Evolutionary conservation across 257 asterid genomes (phyloP).

Genomic region (Scutellaria galericulata): DNA sequence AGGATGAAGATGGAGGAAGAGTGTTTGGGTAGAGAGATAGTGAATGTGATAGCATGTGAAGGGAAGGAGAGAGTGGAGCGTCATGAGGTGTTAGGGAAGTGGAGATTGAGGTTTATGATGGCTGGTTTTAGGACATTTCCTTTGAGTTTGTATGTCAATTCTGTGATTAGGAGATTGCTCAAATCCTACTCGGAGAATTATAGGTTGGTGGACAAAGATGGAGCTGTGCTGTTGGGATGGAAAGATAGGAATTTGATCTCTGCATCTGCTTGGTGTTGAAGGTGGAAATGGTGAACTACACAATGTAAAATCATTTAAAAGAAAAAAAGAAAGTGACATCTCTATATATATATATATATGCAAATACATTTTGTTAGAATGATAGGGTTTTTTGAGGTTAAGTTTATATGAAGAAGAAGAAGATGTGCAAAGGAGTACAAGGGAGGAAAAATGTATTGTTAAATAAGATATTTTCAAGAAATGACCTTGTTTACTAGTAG

Average conservation of each 20-base stretch:
- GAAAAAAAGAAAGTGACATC: too few species aligned
- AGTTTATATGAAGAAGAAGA: too few species aligned
- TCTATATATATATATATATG: too few species aligned
- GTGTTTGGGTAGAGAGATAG: conserved; percentile 86
- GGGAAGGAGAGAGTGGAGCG: conserved; percentile 90
- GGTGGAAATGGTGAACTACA: too few species aligned
- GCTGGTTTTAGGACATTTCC: conserved; percentile 73
- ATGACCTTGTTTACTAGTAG: too few species aligned
- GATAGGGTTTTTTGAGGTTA: too few species aligned
- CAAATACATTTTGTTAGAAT: too few species aligned
- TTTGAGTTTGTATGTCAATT: conserved; percentile 66
- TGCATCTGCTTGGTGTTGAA: conserved; percentile 52
- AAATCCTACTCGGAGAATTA: conserved; percentile 72
- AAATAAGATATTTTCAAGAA: too few species aligned
- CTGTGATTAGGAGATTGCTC: conserved; percentile 62
- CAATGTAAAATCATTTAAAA: too few species aligned
- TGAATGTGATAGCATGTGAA: conserved; percentile 88
- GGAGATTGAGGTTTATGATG: conserved; percentile 81
- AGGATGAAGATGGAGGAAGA: conserved; percentile 81
- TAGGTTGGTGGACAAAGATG: conserved; percentile 68
- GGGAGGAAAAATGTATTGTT: too few species aligned
- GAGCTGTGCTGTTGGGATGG: conserved; percentile 77
- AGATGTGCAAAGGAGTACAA: too few species aligned
- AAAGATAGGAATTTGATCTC: conserved; percentile 71
- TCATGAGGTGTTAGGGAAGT: conserved; percentile 88